A percentile compares a stretch with the other conserved stretches of the same genome.
Evolutionary conservation across 257 asterid species (phyloP).

Genomic region (Gynochthodes officinalis): DNA sequence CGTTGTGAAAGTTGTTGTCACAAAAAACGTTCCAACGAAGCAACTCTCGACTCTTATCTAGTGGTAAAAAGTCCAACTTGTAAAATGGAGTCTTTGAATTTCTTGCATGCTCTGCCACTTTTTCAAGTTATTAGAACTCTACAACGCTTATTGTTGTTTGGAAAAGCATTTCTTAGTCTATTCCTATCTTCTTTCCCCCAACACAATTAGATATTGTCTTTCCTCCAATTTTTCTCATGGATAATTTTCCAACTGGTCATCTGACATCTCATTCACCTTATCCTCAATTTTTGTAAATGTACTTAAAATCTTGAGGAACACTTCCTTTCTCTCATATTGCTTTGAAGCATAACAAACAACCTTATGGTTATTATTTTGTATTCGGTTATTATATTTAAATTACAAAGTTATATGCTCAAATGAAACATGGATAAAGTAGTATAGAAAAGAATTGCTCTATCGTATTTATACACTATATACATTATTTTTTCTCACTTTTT

Average conservation of each 20-base stretch:
- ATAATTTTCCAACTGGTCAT: neutral
- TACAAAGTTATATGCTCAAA: too few species aligned
- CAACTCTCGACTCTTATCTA: slow-evolving; percentile 17
- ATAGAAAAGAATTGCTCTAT: too few species aligned
- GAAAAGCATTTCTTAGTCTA: slow-evolving; percentile 13
- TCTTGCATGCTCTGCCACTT: slow-evolving; percentile 16
- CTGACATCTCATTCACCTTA: neutral
- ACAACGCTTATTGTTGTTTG: slow-evolving; percentile 1
- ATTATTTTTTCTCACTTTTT: too few species aligned
- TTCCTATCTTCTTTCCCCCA: slow-evolving; percentile 13
- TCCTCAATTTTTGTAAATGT: neutral
- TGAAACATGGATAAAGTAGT: too few species aligned
- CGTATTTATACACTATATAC: too few species aligned
- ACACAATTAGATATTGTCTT: slow-evolving; percentile 7
- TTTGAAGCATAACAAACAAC: slow-evolving; percentile 25
- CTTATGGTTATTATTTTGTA: too few species aligned
- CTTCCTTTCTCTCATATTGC: slow-evolving; percentile 4
- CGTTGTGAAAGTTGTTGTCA: slow-evolving; percentile 19
- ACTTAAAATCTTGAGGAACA: slow-evolving; percentile 20
- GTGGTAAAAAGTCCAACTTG: slow-evolving; percentile 8
- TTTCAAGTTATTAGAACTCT: slow-evolving; percentile 14
- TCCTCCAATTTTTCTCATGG: neutral
- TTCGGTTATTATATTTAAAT: too few species aligned
- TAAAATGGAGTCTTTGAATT: neutral
- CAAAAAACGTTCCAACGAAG: slow-evolving; percentile 12